Evolutionary conservation across 176 grass and related monocot species (phyloP), one percentile per base, ranked within the genome.

Genomic region (Bolboschoenus planiculmis): DNA sequence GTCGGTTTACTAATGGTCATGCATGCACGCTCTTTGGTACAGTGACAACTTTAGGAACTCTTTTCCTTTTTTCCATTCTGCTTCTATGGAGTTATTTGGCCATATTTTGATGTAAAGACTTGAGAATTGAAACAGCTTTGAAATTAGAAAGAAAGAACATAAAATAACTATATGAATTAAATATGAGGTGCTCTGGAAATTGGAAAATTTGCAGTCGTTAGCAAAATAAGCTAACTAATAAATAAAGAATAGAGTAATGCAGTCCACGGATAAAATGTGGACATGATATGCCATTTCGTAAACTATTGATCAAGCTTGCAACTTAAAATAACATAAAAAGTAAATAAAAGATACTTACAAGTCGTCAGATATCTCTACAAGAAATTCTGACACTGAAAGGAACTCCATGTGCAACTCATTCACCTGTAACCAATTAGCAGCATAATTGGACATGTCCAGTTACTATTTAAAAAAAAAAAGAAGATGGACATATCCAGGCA

Each of bases 391-490:
- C 16, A 91, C 40, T n/a, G 92, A 95, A 64, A 98, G 83, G 86
- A 98, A 98, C 26, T 98, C 92, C 95, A 95, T 98, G 81, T 98
- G 95, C 79, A 91, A 86, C 51, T 98, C 89, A 86, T 95, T 98
- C 27, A 93, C 90, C 95, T 93, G 68, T 34, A 85, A 86, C 82
- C 48, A 76, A 67, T 67, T 37, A 9, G 15, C 2, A 20, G 31
- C 9, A 15, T 39, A 20, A 67, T 36, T 67, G 63, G 31, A 67
- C 16, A 21, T 67, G 33, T 67, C 33, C 57, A 8, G 21, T n/a
- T 59, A 27, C 56, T 59, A 29, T 29, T 59, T 59, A 10, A 7
- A 60, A 60, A 58, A 48, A 48, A 48, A 48, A 10, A 13, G 7
- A n/a, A n/a, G n/a, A n/a, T n/a, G n/a, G n/a, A n/a, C n/a, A 24